Evolutionary conservation across 768 basidiomycete species (phyloP), one percentile per base, ranked within the genome.

Genomic region (Panaeolus papilionaceus): DNA sequence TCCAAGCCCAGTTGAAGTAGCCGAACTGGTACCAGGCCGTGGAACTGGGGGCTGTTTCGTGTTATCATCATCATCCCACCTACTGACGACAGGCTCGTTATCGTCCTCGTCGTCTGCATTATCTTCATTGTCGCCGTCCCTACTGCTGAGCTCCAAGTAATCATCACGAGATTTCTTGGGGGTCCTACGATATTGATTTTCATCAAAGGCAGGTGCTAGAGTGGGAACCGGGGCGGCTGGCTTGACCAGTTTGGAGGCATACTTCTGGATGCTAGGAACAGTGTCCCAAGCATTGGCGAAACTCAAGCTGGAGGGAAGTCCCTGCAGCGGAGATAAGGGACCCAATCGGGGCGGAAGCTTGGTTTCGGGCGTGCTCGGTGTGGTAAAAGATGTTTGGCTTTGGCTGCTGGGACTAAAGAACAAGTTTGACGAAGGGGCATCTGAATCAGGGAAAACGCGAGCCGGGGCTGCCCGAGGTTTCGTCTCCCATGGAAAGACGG

Each of bases 401-500:
- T 74, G 74, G 63, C 74, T 73, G 26, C 71, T 72, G 62, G 71
- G 82, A 74, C 76, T 80, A 65, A 83, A 45, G 70, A 84, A 85
- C 63, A 79, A 72, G n/a, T 77, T 76, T 10, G 87, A 85, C 1
- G 84, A 82, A 28, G 85, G 88, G 61, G 84, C 81, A 61, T 91
- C 89, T 38, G 85, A 79, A n/a, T 77, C 79, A 37, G 93, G 94
- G 73, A 94, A 94, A 38, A 92, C 86, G 64, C 94, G 91, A 33
- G 83, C 83, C 14, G 93, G 93, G 69, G 84, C 71, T 61, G 82
- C 84, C 38, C 92, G 88, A 12, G 87, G 90, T 71, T 86, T 86
- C 67, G 89, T 86, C 75, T 99, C 97, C 97, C 97, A 99, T n/a
- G 97, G 96, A 78, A 99, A 99, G 39, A 98, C 83, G 39, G 85